A percentile compares a stretch with the other conserved stretches of the same genome.
phyloP scores from a whole-genome alignment of 768 basidiomycete species.

The Suillus hirtellus region DNA sequence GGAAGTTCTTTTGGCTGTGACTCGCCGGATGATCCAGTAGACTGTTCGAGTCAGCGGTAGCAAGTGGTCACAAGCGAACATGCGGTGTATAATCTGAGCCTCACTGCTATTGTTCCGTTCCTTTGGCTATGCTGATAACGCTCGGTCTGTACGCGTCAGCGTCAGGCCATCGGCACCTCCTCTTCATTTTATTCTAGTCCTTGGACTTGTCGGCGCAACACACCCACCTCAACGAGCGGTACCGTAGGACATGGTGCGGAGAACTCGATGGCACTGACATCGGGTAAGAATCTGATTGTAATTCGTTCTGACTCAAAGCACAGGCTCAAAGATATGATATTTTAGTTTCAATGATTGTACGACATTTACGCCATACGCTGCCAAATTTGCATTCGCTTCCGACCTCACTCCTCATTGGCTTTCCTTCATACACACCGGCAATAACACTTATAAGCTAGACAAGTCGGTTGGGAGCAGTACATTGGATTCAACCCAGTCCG shows the following conservation, averaged over 20 bases:
- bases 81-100: constrained; percentile 47
- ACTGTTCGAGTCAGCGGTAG: constrained; percentile 40
- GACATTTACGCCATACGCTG: constrained; percentile 46
- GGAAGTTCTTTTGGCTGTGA: constrained; percentile 39
- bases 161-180: constrained; percentile 46
- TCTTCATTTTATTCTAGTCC: constrained; percentile 36
- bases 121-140: neutral
- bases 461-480: constrained; percentile 46
- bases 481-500: constrained; percentile 30
- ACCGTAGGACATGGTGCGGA: constrained; percentile 55
- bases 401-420: constrained; percentile 68
- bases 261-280: constrained; percentile 64
- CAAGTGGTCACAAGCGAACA: constrained; percentile 51
- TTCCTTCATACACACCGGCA: constrained; percentile 58
- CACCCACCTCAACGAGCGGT: constrained; percentile 43
- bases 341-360: constrained; percentile 52
- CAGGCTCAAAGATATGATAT: neutral
- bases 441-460: constrained; percentile 54
- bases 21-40: constrained; percentile 31
- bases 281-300: constrained; percentile 41
- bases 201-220: constrained; percentile 58
- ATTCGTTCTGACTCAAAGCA: neutral
- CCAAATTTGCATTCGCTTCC: constrained; percentile 50
- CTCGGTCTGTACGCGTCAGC: constrained; percentile 26
- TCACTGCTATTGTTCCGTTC: neutral